Percentiles rank a stretch among this genome's conserved stretches.
Conservation (phyloP, 2,329 filamentous ascomycete genomes). For the Alternaria ethzedia region DNA sequence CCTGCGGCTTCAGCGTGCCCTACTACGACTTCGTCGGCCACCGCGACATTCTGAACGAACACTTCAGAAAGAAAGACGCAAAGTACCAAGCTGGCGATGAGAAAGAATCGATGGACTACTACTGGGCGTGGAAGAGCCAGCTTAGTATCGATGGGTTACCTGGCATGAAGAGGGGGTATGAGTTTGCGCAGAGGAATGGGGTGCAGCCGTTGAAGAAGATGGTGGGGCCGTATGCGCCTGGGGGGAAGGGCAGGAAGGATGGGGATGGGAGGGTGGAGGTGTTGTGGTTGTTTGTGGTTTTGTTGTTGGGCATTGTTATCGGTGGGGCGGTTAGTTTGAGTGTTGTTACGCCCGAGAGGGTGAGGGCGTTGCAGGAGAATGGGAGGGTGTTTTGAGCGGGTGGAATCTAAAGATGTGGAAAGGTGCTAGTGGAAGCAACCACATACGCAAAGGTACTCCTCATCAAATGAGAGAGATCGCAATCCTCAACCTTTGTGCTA, state of each 20-base stretch:
- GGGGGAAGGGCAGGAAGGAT: conserved; percentile 5
- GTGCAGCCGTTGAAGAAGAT: conserved; percentile 54
- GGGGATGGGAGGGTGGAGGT: conserved; percentile 12
- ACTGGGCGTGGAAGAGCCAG: conserved; percentile 55
- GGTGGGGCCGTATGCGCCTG: conserved; percentile 45
- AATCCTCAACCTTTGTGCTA: too few relatives aligned
- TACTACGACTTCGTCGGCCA: conserved; percentile 53
- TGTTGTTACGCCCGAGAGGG: conserved; percentile 32
- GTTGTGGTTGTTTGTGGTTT: conserved; percentile 32
- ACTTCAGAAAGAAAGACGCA: conserved; percentile 49
- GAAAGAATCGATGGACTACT: conserved; percentile 51
- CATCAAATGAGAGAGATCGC: too few relatives aligned
- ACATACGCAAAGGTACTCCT: too few relatives aligned
- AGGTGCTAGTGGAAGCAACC: background rate
- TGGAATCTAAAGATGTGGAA: too few relatives aligned
- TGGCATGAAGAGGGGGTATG: conserved; percentile 50
- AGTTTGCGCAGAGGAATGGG: conserved; percentile 43
- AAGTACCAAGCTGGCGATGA: conserved; percentile 45
- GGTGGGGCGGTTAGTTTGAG: conserved; percentile 33
- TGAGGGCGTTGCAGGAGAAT: conserved; percentile 29
- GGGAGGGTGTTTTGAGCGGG: conserved; percentile 23
- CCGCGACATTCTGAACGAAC: conserved; percentile 50
- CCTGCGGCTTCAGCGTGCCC: conserved; percentile 54
- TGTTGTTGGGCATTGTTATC: conserved; percentile 41
- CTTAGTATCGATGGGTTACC: conserved; percentile 54